Evolutionary conservation across 2,329 filamentous ascomycete species (phyloP).

Genomic region (Pseudocercospora fijiensis): DNA sequence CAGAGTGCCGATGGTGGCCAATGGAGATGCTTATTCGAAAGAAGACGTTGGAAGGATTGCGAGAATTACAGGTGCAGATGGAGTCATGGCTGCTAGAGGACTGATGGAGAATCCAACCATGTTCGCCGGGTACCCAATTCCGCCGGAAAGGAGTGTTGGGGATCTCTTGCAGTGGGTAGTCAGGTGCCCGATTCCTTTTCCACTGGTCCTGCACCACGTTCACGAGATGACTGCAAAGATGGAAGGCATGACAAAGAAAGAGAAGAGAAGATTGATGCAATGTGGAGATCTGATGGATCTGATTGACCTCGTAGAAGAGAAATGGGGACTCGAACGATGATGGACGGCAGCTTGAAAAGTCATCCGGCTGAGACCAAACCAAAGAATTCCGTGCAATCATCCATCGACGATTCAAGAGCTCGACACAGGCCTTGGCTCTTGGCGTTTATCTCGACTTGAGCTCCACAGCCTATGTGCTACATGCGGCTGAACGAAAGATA

Average conservation of each 20-base stretch:
- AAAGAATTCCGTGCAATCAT: not conserved
- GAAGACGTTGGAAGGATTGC: conserved; percentile 38
- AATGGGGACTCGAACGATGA: conserved; percentile 22
- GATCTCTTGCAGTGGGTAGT: conserved; percentile 61
- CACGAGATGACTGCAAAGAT: conserved; percentile 63
- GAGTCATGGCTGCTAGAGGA: conserved; percentile 70
- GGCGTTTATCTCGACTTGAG: not conserved
- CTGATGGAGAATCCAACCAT: conserved; percentile 67
- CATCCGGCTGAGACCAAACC: not conserved
- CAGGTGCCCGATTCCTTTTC: conserved; percentile 59
- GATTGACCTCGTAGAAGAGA: conserved; percentile 37
- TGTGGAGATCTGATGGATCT: conserved; percentile 38
- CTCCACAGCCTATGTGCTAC: not conserved
- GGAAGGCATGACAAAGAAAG: conserved; percentile 54
- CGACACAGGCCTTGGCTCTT: not conserved
- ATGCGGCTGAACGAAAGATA: not conserved
- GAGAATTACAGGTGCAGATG: conserved; percentile 38
- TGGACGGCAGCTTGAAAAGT: not conserved
- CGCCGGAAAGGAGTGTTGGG: conserved; percentile 63
- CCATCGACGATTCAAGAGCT: not conserved
- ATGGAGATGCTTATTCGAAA: conserved; percentile 67
- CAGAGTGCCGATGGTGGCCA: conserved; percentile 63
- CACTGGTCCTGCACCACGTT: conserved; percentile 65
- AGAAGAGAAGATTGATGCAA: conserved; percentile 32
- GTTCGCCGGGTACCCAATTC: conserved; percentile 58